phyloP scores from a whole-genome alignment of 179 eudicot genomes.

The Silene coronaria region DNA sequence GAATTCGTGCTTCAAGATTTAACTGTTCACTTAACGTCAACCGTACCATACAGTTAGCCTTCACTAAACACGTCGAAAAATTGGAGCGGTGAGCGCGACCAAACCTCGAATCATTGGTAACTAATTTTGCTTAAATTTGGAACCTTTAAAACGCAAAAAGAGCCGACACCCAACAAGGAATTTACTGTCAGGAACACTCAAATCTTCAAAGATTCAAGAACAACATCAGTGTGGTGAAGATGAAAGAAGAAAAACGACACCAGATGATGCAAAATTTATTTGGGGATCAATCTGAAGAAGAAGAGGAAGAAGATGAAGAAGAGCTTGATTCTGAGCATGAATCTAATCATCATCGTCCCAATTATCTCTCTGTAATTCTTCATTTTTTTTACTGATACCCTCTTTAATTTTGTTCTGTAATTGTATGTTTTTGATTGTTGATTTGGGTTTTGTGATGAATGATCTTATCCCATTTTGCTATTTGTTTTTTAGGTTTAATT shows the following conservation, averaged over 20 bases:
- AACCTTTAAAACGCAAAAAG: neutral
- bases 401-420: neutral
- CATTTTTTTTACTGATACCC: neutral
- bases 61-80: too few relatives aligned
- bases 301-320: conserved; percentile 47
- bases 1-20: too few relatives aligned
- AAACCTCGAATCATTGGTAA: too few relatives aligned
- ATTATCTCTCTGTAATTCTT: conserved; percentile 43
- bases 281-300: conserved; percentile 89
- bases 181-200: neutral
- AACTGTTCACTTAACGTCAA: too few relatives aligned
- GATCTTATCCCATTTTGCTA: neutral
- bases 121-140: neutral
- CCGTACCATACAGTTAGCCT: too few relatives aligned
- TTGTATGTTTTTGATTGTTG: neutral
- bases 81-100: too few relatives aligned
- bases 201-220: neutral
- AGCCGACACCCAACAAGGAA: neutral
- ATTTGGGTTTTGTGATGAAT: neutral
- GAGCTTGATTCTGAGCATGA: conserved; percentile 56
- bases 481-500: neutral
- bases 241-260: conserved; percentile 72
- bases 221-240: neutral
- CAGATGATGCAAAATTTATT: conserved; percentile 87
- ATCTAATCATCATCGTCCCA: conserved; percentile 70